Percentiles rank a stretch among this genome's conserved stretches.
These are phyloP conservation scores for Asterionellopsis glacialis DNA, from an alignment of 108 stramenopile genomes.

Conservation along the genomic window DNA sequence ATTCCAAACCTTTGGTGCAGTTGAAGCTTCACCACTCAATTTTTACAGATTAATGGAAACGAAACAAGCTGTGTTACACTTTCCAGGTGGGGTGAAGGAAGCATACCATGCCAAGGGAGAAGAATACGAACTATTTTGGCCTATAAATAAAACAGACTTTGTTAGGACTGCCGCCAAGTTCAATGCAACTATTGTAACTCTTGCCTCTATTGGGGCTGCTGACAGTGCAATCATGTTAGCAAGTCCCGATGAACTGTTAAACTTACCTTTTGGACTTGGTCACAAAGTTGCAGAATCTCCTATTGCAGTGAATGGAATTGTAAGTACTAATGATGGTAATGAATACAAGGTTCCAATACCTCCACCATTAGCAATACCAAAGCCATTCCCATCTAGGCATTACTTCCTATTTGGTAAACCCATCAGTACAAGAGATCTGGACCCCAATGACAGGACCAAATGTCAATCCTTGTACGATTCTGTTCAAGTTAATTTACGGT, in stretches of 20 bases:
- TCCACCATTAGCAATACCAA: constrained; percentile 57
- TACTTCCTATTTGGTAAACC: constrained; percentile 86
- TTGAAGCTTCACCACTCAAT: constrained; percentile 86
- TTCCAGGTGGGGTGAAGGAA: constrained; percentile 92
- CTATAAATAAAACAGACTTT: constrained; percentile 82
- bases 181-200: constrained; percentile 89
- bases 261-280: constrained; percentile 74
- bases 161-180: constrained; percentile 86
- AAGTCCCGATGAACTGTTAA: constrained; percentile 53
- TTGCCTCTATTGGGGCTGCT: constrained; percentile 86
- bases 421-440: constrained; percentile 45
- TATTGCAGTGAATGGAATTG: constrained; percentile 37
- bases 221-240: constrained; percentile 63
- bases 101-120: constrained; percentile 79
- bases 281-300: constrained; percentile 41
- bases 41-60: constrained; percentile 84
- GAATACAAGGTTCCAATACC: constrained; percentile 61
- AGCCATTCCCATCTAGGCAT: constrained; percentile 58
- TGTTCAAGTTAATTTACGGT: constrained; percentile 53
- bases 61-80: constrained; percentile 77
- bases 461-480: constrained; percentile 54
- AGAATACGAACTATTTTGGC: constrained; percentile 90
- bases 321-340: constrained; percentile 54
- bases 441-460: constrained; percentile 54
- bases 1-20: constrained; percentile 86